Evolutionary conservation across 495 filamentous ascomycete species (phyloP).

Genomic region (Alectoria sarmentosa): DNA sequence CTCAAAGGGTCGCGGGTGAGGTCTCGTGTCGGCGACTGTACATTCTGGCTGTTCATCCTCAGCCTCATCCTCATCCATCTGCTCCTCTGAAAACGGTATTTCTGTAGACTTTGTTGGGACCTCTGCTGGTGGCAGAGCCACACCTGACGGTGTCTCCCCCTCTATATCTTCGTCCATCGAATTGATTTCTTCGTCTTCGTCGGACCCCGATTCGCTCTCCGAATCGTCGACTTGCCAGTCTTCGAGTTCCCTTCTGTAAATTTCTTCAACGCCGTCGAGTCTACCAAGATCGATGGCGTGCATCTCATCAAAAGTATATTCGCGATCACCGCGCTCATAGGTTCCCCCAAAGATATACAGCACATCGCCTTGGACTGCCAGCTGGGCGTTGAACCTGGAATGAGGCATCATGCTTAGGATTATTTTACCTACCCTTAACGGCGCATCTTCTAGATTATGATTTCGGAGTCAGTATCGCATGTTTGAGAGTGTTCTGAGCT

Average conservation of each 20-base stretch:
- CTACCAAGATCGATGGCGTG: slow-evolving; percentile 87
- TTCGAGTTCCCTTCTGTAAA: slow-evolving; percentile 75
- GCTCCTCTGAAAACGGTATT: slow-evolving; percentile 37
- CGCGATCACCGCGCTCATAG: slow-evolving; percentile 87
- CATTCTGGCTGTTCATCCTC: slow-evolving; percentile 50
- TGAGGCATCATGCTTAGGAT: slow-evolving; percentile 74
- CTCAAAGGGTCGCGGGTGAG: slow-evolving; percentile 76
- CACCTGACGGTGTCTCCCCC: slow-evolving; percentile 25
- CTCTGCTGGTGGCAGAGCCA: slow-evolving; percentile 28
- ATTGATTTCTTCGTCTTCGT: slow-evolving; percentile 57
- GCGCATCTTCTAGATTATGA: slow-evolving; percentile 55
- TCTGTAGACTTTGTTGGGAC: slow-evolving; percentile 27
- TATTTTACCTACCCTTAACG: slow-evolving; percentile 44
- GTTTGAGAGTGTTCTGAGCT: too few relatives aligned
- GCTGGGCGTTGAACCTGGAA: slow-evolving; percentile 76
- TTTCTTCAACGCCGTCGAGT: slow-evolving; percentile 82
- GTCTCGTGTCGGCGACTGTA: slow-evolving; percentile 42
- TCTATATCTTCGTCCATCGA: slow-evolving; percentile 57
- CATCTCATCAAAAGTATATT: slow-evolving; percentile 92
- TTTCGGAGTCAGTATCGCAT: too few relatives aligned
- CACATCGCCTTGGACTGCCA: slow-evolving; percentile 85
- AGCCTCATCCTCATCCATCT: slow-evolving; percentile 57
- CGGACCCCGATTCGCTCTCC: slow-evolving; percentile 60
- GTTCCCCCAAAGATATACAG: slow-evolving; percentile 93
- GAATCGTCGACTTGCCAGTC: slow-evolving; percentile 75